Base-by-base conservation (phyloP, 441 rosid species). In the Theobroma grandiflorum region DNA sequence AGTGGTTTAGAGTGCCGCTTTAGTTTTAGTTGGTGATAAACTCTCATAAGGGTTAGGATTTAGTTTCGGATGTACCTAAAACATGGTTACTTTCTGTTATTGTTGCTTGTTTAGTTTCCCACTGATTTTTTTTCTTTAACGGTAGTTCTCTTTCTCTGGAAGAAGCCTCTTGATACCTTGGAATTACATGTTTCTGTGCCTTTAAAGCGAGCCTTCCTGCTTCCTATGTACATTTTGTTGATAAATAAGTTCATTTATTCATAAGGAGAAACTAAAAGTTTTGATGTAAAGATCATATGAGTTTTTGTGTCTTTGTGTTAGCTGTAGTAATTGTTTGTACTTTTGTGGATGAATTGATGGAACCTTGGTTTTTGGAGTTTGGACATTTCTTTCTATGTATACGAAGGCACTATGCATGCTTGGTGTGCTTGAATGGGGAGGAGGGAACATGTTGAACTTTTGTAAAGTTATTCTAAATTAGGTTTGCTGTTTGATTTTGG, bases 401-500 rank as follows among this genome's bases (percentile, higher is more conserved):
- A 5, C 45, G 49, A 8, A 45, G 49, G 49, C 0, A 10, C 18
- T 26, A 72, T 52, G 45, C 45, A 50, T 52, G 61, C 75, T 9
- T 52, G 45, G 20, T 52, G 33, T 9, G 8, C 14, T 10, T 26
- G 43, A 64, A 37, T 64, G 22, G 0, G 53, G 0, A 9, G 9
- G 6, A 0, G 42, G 69, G 69, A 31, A 31, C 10, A 42, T 22
- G 31, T 61, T 75, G 58, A 61, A 49, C 10, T 15, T 59, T 20
- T 15, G 35, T 52, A 72, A 35, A 53, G 43, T n/a, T 72, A n/a
- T 72, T 18, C 49, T 35, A 35, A 58, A 53, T 45, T 45, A 49
- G 10, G 47, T 49, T 55, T 85, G 11, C 61, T 26, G 42, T 84
- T 55, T 26, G 59, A 38, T 74, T 37, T 73, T 45, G 77, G 20